Evolutionary conservation across 805 yeast genomes (phyloP).

Genomic region (Cephaloascus albidus): DNA sequence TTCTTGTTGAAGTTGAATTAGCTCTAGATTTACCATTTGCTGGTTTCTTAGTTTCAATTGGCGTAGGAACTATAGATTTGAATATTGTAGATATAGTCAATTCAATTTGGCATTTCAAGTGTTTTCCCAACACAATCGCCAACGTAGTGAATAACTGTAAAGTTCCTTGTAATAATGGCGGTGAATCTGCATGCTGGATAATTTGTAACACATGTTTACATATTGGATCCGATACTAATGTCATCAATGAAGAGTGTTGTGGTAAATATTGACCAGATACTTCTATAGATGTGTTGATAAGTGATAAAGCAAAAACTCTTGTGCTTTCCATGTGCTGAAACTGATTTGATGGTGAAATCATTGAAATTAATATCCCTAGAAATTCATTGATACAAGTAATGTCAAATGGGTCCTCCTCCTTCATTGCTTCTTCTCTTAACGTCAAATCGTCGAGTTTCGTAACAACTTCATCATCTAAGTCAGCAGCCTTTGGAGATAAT

Average conservation of each 20-base stretch:
- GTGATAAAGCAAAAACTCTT: constrained; percentile 69
- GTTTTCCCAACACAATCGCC: constrained; percentile 52
- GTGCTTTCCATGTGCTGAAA: constrained; percentile 82
- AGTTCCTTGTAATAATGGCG: constrained; percentile 64
- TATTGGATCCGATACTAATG: constrained; percentile 67
- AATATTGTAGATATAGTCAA: constrained; percentile 57
- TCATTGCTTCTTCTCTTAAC: constrained; percentile 2
- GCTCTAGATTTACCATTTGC: constrained; percentile 13
- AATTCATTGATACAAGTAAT: constrained; percentile 70
- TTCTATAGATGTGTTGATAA: constrained; percentile 74
- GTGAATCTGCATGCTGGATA: constrained; percentile 65
- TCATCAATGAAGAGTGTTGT: constrained; percentile 54
- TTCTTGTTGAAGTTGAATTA: constrained; percentile 13
- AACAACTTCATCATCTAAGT: background rate
- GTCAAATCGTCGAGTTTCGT: background rate
- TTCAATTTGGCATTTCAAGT: constrained; percentile 76
- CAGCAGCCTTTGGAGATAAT: background rate
- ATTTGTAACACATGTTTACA: constrained; percentile 79
- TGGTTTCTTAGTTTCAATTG: constrained; percentile 3
- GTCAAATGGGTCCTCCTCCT: constrained; percentile 48
- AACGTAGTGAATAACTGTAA: constrained; percentile 69
- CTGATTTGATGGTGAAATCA: constrained; percentile 75
- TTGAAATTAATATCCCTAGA: constrained; percentile 63
- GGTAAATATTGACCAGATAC: constrained; percentile 59
- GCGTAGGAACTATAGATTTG: constrained; percentile 38